A percentile compares a stretch with the other conserved stretches of the same genome.
Evolutionary conservation across 768 basidiomycete species (phyloP).

Genomic region (Kwoniella sp.): DNA sequence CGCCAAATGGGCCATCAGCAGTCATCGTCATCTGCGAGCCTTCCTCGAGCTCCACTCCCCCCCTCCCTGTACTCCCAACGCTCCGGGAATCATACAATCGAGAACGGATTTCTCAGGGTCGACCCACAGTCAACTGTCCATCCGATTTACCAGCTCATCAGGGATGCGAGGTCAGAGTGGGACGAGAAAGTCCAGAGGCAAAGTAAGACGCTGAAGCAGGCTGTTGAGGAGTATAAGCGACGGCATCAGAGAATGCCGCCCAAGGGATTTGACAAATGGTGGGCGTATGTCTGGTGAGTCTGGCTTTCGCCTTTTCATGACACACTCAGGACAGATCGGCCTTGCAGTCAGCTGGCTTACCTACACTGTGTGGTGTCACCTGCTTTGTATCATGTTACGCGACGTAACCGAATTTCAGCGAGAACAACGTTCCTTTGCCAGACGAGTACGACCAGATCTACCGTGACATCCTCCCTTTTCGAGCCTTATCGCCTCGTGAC

Average conservation of each 20-base stretch:
- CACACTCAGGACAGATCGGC: too few relatives aligned
- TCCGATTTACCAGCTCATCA: conserved; percentile 53
- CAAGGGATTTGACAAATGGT: conserved; percentile 61
- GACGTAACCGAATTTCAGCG: too few relatives aligned
- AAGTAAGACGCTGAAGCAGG: conserved; percentile 57
- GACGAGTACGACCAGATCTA: conserved; percentile 43
- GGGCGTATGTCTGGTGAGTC: conserved; percentile 37
- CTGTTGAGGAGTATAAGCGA: conserved; percentile 57
- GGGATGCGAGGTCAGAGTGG: conserved; percentile 45
- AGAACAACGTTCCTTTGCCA: conserved; percentile 32
- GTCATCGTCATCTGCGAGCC: background rate
- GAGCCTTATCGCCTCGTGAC: conserved; percentile 25
- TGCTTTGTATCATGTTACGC: too few relatives aligned
- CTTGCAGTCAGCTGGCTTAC: too few relatives aligned
- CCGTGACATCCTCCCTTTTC: conserved; percentile 24
- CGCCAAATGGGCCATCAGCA: background rate
- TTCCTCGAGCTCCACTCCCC: conserved; percentile 8
- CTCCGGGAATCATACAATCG: conserved; percentile 26
- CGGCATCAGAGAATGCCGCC: conserved; percentile 54
- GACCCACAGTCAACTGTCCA: conserved; percentile 42
- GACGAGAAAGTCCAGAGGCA: conserved; percentile 52
- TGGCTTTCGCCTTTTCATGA: background rate
- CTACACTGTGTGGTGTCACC: too few relatives aligned
- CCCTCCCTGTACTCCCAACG: conserved; percentile 6
- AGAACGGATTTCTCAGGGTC: conserved; percentile 47